Evolutionary conservation across 805 yeast genomes (phyloP), one percentile per base, ranked within the genome.

Genomic region (Metschnikowia kofuensis): DNA sequence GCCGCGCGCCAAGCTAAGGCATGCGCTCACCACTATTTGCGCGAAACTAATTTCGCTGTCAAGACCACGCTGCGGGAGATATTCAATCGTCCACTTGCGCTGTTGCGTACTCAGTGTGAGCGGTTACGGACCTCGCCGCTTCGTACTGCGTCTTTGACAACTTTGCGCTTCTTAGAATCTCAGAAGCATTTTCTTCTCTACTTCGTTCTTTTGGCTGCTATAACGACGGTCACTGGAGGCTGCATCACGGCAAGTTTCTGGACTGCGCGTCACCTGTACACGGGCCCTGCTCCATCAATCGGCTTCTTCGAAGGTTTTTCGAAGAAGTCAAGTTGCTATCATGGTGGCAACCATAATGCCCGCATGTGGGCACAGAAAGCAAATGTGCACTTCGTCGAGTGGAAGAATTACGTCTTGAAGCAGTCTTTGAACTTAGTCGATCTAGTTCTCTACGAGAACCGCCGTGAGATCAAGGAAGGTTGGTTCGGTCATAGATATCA

Each of bases 151-250:
- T 16, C 48, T 2, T 27, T 16, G n/a, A 12, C 44, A 8, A 29
- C 40, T n/a, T 11, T 44, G 36, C 37, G 26, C 27, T 11, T 30
- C 4, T 47, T 52, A 48, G 47, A 49, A 26, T 21, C 46, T 14
- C 41, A 39, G 27, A 27, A 34, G 27, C 51, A 47, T 26, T n/a
- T 41, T 6, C 38, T 52, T 41, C 42, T 50, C 30, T 50, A 50
- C 39, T 44, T 47, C 35, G 45, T 39, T 16, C 29, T 45, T 31
- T 29, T 40, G 11, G 40, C 44, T 6, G 37, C 39, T 6, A 35
- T 44, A 14, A n/a, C 45, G 27, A 34, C 38, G 12, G n/a, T 26
- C 15, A 35, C 42, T 10, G 51, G 48, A 15, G 39, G 39, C 12
- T 32, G 35, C 12, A 21, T 30, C 31, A 49, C 47, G n/a, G 15